A percentile compares a stretch with the other conserved stretches of the same genome.
These are phyloP conservation scores for Ophiostoma sp. DNA, from an alignment of 2,329 filamentous ascomycete species.

Conservation along the genomic window DNA sequence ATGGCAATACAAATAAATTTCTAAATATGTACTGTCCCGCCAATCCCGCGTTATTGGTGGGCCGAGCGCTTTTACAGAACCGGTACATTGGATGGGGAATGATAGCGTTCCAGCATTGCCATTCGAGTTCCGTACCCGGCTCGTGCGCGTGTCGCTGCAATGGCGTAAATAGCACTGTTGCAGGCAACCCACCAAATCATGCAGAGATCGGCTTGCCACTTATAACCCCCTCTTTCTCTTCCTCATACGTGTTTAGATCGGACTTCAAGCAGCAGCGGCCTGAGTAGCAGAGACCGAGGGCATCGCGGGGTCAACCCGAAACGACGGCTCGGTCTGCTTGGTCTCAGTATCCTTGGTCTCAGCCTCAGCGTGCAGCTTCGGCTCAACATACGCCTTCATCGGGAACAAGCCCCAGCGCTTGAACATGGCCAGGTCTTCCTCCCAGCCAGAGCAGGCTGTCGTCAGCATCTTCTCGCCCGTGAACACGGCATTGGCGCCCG, in stretches of 20 bases:
- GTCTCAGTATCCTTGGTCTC: background rate
- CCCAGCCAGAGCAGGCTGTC: constrained; percentile 85
- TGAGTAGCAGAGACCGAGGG: background rate
- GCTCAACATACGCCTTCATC: constrained; percentile 50
- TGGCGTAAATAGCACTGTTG: constrained; percentile 24
- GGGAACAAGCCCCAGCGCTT: constrained; percentile 73
- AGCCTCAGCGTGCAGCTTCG: constrained; percentile 12
- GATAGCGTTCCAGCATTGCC: constrained; percentile 23
- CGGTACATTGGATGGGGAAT: constrained; percentile 17
- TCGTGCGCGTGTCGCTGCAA: constrained; percentile 19
- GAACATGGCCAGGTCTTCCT: constrained; percentile 81
- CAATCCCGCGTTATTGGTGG: background rate
- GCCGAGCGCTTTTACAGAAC: constrained; percentile 5
- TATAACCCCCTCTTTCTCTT: too few relatives aligned
- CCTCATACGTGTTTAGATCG: background rate
- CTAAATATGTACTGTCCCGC: constrained; percentile 7
- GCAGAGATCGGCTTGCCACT: constrained; percentile 19
- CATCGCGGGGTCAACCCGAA: background rate
- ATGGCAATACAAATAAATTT: constrained; percentile 4
- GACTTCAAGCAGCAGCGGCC: background rate
- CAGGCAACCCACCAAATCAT: constrained; percentile 18
- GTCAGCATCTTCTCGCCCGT: constrained; percentile 92
- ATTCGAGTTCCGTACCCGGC: constrained; percentile 18
- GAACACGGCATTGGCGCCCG: constrained; percentile 89
- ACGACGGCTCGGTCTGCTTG: background rate